A percentile compares a stretch with the other conserved stretches of the same genome.
Conservation (phyloP, 2,329 filamentous ascomycete species). For the Botrytis medusae region DNA sequence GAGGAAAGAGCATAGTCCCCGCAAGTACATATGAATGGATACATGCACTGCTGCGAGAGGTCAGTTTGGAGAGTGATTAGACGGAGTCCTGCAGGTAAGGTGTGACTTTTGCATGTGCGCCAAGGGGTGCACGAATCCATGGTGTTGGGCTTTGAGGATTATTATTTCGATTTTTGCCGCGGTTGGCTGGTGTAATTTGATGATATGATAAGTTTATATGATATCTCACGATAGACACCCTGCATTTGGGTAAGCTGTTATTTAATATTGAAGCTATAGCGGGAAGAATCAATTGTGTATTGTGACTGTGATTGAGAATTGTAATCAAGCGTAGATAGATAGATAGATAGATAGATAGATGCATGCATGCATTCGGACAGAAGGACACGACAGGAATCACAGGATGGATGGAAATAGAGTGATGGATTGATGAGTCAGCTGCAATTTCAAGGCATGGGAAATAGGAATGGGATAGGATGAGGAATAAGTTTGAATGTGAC, state of each 20-base stretch:
- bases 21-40: background rate
- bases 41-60: background rate
- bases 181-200: background rate
- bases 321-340: background rate
- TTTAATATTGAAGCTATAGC: background rate
- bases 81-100: conserved; percentile 1
- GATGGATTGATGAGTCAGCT: background rate
- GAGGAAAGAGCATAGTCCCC: background rate
- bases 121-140: conserved; percentile 2
- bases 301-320: background rate
- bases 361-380: conserved; percentile 1
- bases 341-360: background rate
- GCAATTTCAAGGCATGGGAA: background rate
- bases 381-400: background rate
- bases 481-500: background rate
- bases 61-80: background rate
- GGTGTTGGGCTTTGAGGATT: background rate
- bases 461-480: background rate
- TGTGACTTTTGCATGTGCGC: background rate
- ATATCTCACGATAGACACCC: background rate
- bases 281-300: background rate
- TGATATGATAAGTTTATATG: background rate
- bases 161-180: conserved; percentile 15
- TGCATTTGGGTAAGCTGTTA: background rate
- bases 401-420: background rate